Evolutionary conservation across 2,329 filamentous ascomycete genomes (phyloP), one percentile per base, ranked within the genome.

Genomic region (Mariannaea elegans): DNA sequence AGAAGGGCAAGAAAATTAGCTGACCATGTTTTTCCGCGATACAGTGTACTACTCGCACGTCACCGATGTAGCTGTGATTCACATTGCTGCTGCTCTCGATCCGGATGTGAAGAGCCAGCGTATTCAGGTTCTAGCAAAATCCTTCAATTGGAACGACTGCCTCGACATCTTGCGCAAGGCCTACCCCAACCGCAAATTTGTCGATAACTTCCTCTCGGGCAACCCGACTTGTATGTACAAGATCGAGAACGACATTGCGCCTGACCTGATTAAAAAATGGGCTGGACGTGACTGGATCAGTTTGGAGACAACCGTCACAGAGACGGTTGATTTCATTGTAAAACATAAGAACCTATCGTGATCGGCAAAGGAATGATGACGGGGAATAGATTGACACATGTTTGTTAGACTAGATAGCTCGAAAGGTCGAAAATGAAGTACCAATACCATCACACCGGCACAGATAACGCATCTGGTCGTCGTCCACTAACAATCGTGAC

Each of bases 11-110:
- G n/a, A n/a, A n/a, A n/a, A n/a, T n/a, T n/a, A n/a, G n/a, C n/a
- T n/a, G n/a, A n/a, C n/a, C n/a, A n/a, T n/a, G n/a, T n/a, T n/a
- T 10, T 3, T 7, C 3, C 4, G 23, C 16, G 13, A 9, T 3
- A 14, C n/a, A 69, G 66, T 67, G 2, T 69, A 69, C 3, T 67
- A 62, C 8, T 55, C 66, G 1, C 66, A 69, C 5, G 63, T 69
- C 12, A 66, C 57, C 1, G 66, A 69, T 0, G 66, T 45, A 0
- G 66, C 66, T 0, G 56, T 69, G 2, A 46, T 69, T 0, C 66
- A 69, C 10, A 42, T 57, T 2, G 66, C 64, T 6, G 66, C 66
- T 4, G 18, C 44, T 1, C 41, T 69, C 4, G 66, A 69, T 0
- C 60, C 58, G 1, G 51, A 64, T 2, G 53, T 69, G 1, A 54